These are phyloP conservation scores for Soucietia sequanensis DNA, from an alignment of 805 yeast genomes.

Conservation along the genomic window DNA sequence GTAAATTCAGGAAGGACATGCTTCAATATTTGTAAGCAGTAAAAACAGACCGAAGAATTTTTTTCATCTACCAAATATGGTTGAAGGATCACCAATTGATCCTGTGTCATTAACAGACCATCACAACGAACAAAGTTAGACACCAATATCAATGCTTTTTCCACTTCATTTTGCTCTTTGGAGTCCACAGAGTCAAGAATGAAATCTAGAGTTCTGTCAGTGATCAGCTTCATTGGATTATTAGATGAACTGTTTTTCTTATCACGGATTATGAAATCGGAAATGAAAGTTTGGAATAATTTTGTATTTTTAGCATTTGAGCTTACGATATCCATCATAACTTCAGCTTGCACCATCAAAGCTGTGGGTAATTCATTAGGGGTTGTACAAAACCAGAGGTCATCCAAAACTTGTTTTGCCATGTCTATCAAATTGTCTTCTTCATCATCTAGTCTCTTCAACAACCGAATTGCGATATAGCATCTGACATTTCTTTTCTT, in stretches of 20 bases:
- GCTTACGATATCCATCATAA: constrained; percentile 39
- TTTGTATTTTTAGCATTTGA: constrained; percentile 34
- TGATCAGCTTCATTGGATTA: constrained; percentile 20
- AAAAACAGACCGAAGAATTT: constrained; percentile 40
- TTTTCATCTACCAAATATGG: constrained; percentile 58
- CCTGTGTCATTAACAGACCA: constrained; percentile 56
- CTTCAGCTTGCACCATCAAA: constrained; percentile 15
- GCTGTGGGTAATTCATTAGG: no score
- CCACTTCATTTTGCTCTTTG: constrained; percentile 21
- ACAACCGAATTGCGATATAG: constrained; percentile 48
- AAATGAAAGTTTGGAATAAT: constrained; percentile 48
- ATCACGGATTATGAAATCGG: constrained; percentile 42
- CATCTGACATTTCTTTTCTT: constrained; percentile 29
- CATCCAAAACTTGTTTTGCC: constrained; percentile 32
- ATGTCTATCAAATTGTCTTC: constrained; percentile 51
- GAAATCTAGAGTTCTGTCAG: constrained; percentile 34
- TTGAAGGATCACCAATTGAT: constrained; percentile 63
- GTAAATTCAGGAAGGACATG: constrained; percentile 43
- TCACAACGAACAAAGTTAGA: constrained; percentile 55
- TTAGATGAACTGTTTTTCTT: constrained; percentile 15
- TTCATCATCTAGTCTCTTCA: constrained; percentile 65
- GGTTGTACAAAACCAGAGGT: constrained; percentile 19
- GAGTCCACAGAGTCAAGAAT: constrained; percentile 35
- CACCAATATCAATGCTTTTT: constrained; percentile 47
- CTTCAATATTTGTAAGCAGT: constrained; percentile 55